Conservation (phyloP, 2,329 filamentous ascomycete species). For the Fusarium hostae region DNA sequence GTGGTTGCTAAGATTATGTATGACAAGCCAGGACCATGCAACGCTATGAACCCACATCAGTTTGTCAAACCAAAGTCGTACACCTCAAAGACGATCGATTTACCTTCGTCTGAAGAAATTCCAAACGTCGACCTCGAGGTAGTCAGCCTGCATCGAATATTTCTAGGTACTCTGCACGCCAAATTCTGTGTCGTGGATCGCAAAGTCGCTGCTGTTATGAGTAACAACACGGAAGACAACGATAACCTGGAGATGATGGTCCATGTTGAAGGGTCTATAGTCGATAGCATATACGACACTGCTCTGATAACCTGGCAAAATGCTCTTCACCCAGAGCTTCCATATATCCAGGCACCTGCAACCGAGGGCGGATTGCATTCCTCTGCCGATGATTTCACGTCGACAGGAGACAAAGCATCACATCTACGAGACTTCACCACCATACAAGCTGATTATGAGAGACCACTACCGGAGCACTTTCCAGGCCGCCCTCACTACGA, state of each 20-base stretch:
- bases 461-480: conserved; percentile 63
- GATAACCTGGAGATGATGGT: conserved; percentile 86
- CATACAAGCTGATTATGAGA: background rate
- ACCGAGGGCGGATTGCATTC: background rate
- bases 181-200: conserved; percentile 84
- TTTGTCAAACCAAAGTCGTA: conserved; percentile 68
- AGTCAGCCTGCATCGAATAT: conserved; percentile 75
- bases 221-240: conserved; percentile 83
- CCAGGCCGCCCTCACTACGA: conserved; percentile 73
- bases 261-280: conserved; percentile 79
- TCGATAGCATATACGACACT: conserved; percentile 80
- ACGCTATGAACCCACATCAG: conserved; percentile 74
- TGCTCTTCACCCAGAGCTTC: conserved; percentile 50
- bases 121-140: conserved; percentile 78
- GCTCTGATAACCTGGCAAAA: conserved; percentile 79
- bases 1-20: conserved; percentile 80
- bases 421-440: background rate
- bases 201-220: conserved; percentile 75
- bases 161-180: conserved; percentile 79
- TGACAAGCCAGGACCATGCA: conserved; percentile 74
- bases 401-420: background rate
- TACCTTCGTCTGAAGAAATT: conserved; percentile 73
- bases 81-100: conserved; percentile 64
- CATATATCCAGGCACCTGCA: conserved; percentile 2
- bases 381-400: background rate